A percentile compares a stretch with the other conserved stretches of the same genome.
phyloP scores from a whole-genome alignment of 257 asterid genomes.

The Solanum neorickii region DNA sequence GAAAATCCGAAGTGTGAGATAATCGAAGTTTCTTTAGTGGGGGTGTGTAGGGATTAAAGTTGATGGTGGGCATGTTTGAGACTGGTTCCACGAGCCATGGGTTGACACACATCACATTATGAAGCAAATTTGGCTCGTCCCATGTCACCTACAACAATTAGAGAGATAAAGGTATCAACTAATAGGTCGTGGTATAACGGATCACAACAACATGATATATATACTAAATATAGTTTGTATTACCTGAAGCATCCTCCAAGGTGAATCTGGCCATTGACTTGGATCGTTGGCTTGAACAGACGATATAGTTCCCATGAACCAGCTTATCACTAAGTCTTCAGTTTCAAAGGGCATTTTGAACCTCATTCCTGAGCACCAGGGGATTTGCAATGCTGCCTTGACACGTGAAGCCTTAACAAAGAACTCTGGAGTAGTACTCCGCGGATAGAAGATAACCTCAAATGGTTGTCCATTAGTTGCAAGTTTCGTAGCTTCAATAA shows the following conservation, averaged over 20 bases:
- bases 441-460: conserved; percentile 80
- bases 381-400: conserved; percentile 44
- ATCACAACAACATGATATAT: neutral
- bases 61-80: conserved; percentile 50
- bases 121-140: conserved; percentile 87
- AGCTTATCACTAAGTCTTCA: conserved; percentile 82
- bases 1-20: conserved; percentile 36
- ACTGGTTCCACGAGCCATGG: conserved; percentile 89
- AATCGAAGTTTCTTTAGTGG: conserved; percentile 48
- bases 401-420: conserved; percentile 69
- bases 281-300: conserved; percentile 76
- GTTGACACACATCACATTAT: conserved; percentile 64
- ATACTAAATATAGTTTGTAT: neutral
- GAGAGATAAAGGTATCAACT: neutral
- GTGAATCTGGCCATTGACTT: conserved; percentile 80
- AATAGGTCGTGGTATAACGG: neutral
- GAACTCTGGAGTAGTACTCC: conserved; percentile 81
- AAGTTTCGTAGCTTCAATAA: conserved; percentile 59
- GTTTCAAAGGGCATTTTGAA: conserved; percentile 93
- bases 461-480: conserved; percentile 66
- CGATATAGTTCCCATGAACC: conserved; percentile 92
- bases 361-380: conserved; percentile 91
- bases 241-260: conserved; percentile 97
- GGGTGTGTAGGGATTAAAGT: conserved; percentile 52
- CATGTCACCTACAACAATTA: conserved; percentile 48